Base-by-base conservation (phyloP, 495 filamentous ascomycete species). In the Patellaria atrata region DNA sequence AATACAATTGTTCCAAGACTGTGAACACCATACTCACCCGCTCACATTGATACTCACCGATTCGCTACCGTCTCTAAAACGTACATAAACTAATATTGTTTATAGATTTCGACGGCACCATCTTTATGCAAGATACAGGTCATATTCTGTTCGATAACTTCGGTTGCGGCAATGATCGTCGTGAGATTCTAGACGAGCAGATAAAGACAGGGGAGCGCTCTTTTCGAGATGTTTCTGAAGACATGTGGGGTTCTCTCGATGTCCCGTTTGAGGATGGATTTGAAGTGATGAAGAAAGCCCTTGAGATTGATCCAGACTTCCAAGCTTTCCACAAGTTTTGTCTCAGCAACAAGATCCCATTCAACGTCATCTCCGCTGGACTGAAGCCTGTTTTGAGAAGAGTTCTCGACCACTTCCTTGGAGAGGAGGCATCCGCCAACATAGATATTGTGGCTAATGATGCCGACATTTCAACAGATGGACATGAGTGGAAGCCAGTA, bases 91-190 rank as follows among this genome's bases (percentile, higher is more conserved):
- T n/a, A n/a, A n/a, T n/a, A n/a, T n/a, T 15, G 5, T 18, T 19
- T 14, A 6, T 29, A 75, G 75, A 82, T 54, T 82, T 81, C 45
- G 77, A 82, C 48, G 77, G 77, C 42, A 81, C 77, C 22, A 82
- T 82, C 46, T 79, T 76, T 61, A 75, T 80, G 65, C 75, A 82
- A 67, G 77, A 81, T 40, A 81, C 75, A 10, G 77, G 77, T 28
- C 77, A 81, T 52, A 68, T 81, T 50, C 66, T 82, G 25, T 75
- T 81, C 55, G 75, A 81, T 47, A 56, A 57, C 44, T 64, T 74
- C 40, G 77, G 77, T 38, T 80, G 75, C 56, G 75, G 76, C 36
- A 52, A 55, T 4, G 50, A 61, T 19, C 64, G 62, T 24, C 63
- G 75, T 17, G 47, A 69, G 31, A 52, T 66, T 26, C 68, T 81